A percentile compares a stretch with the other conserved stretches of the same genome.
These are phyloP conservation scores for Knufia fluminis DNA, from an alignment of 2,329 filamentous ascomycete species.

Conservation along the genomic window DNA sequence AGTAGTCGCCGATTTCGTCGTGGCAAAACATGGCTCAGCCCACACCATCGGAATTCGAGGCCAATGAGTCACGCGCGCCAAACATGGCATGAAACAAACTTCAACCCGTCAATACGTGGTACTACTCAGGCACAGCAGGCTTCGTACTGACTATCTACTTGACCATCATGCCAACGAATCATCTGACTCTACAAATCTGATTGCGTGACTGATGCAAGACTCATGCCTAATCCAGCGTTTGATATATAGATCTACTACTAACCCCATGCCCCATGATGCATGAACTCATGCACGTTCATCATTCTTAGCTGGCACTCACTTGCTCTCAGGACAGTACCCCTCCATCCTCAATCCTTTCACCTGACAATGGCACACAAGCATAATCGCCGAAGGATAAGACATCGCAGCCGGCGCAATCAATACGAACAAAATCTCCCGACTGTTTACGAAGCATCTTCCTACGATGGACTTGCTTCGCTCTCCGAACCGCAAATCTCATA, in stretches of 20 bases:
- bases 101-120: conserved; percentile 2
- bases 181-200: not conserved
- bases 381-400: conserved; percentile 37
- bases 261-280: not conserved
- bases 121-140: conserved; percentile 7
- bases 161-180: not conserved
- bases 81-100: not conserved
- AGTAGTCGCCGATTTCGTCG: not conserved
- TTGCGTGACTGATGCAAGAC: conserved; percentile 6
- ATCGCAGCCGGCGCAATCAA: conserved; percentile 26
- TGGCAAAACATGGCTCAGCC: conserved; percentile 6
- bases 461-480: not conserved
- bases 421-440: conserved; percentile 9
- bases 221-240: conserved; percentile 1
- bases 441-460: conserved; percentile 22
- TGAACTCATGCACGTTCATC: not conserved
- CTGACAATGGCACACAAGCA: conserved; percentile 37
- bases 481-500: conserved; percentile 4
- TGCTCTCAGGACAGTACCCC: conserved; percentile 14
- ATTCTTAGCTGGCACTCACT: conserved; percentile 13
- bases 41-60: not conserved
- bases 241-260: conserved; percentile 3
- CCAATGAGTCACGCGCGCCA: conserved; percentile 4
- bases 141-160: not conserved
- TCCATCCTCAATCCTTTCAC: not conserved